Evolutionary conservation across 495 filamentous ascomycete genomes (phyloP), one percentile per base, ranked within the genome.

Genomic region (Thermochaetoides thermophila): DNA sequence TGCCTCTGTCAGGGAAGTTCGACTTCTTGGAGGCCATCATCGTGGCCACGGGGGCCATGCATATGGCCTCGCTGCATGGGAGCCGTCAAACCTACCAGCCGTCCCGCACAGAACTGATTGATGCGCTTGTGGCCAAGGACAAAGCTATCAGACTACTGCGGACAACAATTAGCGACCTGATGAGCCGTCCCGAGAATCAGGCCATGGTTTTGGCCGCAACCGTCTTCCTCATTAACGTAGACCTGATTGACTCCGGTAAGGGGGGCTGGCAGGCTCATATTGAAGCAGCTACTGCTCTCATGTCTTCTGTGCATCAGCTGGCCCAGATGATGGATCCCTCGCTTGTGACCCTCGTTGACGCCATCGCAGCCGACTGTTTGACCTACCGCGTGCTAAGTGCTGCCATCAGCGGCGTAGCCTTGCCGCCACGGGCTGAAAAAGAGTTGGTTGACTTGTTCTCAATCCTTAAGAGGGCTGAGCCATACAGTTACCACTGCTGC

Each of bases 171-270:
- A 38, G 48, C 34, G 35, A 44, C 11, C n/a, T n/a, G n/a, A 7
- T 38, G 17, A 34, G 21, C 21, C 6, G 52, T 4, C 35, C 57
- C 15, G 37, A 42, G 2, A 61, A 60, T 34, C 51, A 50, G 5
- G 61, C 57, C 19, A 53, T 69, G 23, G 25, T 62, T 5, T 50
- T 66, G 0, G 63, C 66, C 4, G 64, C 64, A 16, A 60, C 68
- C 2, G 61, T 73, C 17, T 66, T 73, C 37, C 58, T 74, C 23
- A 59, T 74, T 36, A 71, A 73, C 26, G 55, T 74, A 15, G 61
- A 72, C 40, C 55, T 74, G 5, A 57, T 74, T 14, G 69, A 74
- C 45, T 64, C 64, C 3, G 68, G 68, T 0, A 64, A 56, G 32
- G 62, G 65, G 15, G 58, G 55, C 6, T 74, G 71, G 71, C 63